These are phyloP conservation scores for Coelastrella sp. DNA, from an alignment of 139 green algal genomes.

Conservation along the genomic window DNA sequence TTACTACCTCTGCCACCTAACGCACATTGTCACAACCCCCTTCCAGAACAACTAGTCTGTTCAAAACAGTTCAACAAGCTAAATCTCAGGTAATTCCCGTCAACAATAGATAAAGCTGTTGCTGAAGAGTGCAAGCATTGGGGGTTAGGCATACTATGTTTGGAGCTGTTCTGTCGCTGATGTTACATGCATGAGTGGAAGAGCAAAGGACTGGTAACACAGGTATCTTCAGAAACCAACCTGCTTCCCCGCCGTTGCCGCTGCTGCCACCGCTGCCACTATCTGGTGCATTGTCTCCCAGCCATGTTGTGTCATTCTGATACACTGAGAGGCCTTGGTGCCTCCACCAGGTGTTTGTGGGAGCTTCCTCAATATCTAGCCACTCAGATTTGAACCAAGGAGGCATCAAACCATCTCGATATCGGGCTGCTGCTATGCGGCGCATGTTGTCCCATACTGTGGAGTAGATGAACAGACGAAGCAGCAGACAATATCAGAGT, in stretches of 20 bases:
- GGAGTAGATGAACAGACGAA: background rate
- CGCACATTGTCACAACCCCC: too few relatives aligned
- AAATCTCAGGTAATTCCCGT: too few relatives aligned
- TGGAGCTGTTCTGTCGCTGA: background rate
- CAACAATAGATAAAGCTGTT: too few relatives aligned
- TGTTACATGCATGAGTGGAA: too few relatives aligned
- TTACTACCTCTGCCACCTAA: too few relatives aligned
- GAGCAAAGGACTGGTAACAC: too few relatives aligned
- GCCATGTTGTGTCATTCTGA: slow-evolving; percentile 36
- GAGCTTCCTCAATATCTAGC: slow-evolving; percentile 61
- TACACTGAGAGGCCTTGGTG: slow-evolving; percentile 43
- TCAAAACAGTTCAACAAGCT: too few relatives aligned
- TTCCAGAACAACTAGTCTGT: too few relatives aligned
- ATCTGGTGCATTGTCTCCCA: slow-evolving; percentile 10
- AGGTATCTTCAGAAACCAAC: too few relatives aligned
- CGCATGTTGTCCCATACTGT: slow-evolving; percentile 71
- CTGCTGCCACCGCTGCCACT: slow-evolving; percentile 15
- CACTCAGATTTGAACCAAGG: slow-evolving; percentile 61
- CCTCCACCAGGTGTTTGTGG: slow-evolving; percentile 52
- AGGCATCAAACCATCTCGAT: slow-evolving; percentile 59
- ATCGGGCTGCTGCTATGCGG: slow-evolving; percentile 37
- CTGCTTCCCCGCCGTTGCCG: too few relatives aligned
- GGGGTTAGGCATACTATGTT: too few relatives aligned
- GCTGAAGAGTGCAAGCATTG: too few relatives aligned
- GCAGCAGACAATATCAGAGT: background rate